Evolutionary conservation across 192 early-diverging fungal species (phyloP).

Genomic region (Dissophora ornata): DNA sequence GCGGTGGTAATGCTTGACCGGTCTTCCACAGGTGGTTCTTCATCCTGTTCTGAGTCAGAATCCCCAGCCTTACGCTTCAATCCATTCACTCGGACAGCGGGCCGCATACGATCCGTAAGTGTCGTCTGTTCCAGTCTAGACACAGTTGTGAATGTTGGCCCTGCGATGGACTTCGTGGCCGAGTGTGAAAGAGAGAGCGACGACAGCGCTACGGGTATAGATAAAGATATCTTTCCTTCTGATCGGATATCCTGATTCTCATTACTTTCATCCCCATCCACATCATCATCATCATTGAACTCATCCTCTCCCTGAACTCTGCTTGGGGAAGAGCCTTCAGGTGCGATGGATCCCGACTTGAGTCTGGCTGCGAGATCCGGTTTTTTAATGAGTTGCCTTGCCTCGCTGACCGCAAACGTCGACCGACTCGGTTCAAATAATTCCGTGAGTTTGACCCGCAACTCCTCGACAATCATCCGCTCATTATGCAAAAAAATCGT

Average conservation of each 20-base stretch:
- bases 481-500: constrained; percentile 90
- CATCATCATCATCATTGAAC: neutral
- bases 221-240: no score
- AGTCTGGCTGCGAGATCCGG: constrained; percentile 28
- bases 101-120: neutral
- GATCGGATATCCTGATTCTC: no score
- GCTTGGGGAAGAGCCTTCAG: neutral
- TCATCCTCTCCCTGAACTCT: neutral
- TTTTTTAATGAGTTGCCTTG: constrained; percentile 41
- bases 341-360: neutral
- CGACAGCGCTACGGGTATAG: neutral
- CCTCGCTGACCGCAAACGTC: constrained; percentile 53
- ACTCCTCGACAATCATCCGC: constrained; percentile 59
- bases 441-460: constrained; percentile 60
- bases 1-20: neutral
- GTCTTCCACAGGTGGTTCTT: neutral
- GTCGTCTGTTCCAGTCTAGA: constrained; percentile 13
- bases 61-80: constrained; percentile 20
- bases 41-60: constrained; percentile 13
- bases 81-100: neutral
- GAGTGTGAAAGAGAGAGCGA: constrained; percentile 1
- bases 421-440: constrained; percentile 71
- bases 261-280: constrained; percentile 2
- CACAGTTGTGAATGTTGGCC: neutral
- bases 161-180: neutral